These are phyloP conservation scores for Croton laevigatus DNA, from an alignment of 441 rosid species.

Conservation along the genomic window DNA sequence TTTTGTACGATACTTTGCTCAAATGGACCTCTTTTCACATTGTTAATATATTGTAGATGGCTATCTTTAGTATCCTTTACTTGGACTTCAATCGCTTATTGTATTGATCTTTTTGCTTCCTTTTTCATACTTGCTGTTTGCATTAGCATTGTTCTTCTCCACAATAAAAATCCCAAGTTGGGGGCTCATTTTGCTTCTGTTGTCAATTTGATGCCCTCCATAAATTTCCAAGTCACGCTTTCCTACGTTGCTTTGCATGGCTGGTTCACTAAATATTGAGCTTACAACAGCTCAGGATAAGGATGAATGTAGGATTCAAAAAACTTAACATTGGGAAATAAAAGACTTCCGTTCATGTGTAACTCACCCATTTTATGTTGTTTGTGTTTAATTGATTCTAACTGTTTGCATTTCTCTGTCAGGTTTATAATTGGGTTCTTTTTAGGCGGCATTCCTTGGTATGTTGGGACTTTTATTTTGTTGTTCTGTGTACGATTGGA, in stretches of 20 bases:
- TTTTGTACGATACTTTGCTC: neutral
- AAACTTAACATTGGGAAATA: neutral
- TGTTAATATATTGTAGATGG: neutral
- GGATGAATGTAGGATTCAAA: neutral
- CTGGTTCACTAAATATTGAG: neutral
- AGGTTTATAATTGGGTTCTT: conserved; percentile 83
- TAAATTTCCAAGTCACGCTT: neutral
- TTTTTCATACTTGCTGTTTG: neutral
- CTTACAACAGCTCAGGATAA: neutral
- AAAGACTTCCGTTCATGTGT: neutral
- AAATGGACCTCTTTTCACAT: neutral
- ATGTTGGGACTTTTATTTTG: conserved; percentile 58
- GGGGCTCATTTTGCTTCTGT: neutral
- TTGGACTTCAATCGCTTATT: neutral
- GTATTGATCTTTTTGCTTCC: neutral
- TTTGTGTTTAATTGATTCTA: neutral
- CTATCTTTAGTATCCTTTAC: neutral
- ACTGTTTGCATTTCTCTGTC: conserved; percentile 12
- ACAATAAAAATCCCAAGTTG: neutral
- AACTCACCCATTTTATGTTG: neutral
- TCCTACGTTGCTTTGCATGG: neutral
- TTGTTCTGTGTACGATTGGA: conserved; percentile 52
- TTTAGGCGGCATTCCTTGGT: conserved; percentile 87
- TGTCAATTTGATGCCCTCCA: neutral
- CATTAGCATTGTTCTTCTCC: neutral